Percentiles rank a stretch among this genome's conserved stretches.
Evolutionary conservation across 768 basidiomycete species (phyloP).

Genomic region (Rubroboletus satanas): DNA sequence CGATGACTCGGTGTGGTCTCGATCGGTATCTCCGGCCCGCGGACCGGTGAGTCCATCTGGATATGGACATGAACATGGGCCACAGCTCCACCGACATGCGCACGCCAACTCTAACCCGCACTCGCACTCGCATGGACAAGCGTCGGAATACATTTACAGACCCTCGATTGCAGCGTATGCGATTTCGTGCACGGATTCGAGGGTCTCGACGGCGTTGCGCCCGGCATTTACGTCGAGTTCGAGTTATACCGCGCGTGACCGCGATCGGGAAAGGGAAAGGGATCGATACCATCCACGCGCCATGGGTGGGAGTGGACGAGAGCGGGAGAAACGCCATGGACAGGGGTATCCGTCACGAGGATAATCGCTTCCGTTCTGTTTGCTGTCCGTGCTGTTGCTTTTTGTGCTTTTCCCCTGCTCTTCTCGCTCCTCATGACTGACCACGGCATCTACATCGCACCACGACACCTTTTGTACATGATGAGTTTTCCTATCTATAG

Average conservation of each 20-base stretch:
- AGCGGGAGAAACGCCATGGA: slow-evolving; percentile 17
- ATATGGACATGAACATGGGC: slow-evolving; percentile 8
- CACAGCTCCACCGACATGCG: slow-evolving; percentile 18
- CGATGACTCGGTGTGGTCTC: slow-evolving; percentile 24
- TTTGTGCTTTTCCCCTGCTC: background rate
- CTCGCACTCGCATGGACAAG: background rate
- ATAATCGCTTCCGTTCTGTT: background rate
- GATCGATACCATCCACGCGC: slow-evolving; percentile 17
- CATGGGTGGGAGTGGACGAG: slow-evolving; percentile 3
- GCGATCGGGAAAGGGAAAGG: slow-evolving; percentile 14
- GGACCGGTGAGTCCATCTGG: background rate
- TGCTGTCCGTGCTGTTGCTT: background rate
- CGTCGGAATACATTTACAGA: slow-evolving; percentile 26
- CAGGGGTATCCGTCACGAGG: slow-evolving; percentile 13
- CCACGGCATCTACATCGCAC: background rate
- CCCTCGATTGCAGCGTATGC: slow-evolving; percentile 32
- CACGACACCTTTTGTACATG: background rate
- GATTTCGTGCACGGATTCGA: slow-evolving; percentile 30
- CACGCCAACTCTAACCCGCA: slow-evolving; percentile 2
- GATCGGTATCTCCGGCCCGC: slow-evolving; percentile 27
- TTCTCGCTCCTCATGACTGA: background rate
- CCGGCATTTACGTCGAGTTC: slow-evolving; percentile 30
- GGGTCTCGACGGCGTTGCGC: slow-evolving; percentile 33
- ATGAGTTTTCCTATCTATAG: background rate
- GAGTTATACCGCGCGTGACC: slow-evolving; percentile 16